A percentile compares a stretch with the other conserved stretches of the same genome.
These are phyloP conservation scores for Stephania yunnanensis DNA, from an alignment of 164 flowering plant genomes.

Conservation along the genomic window DNA sequence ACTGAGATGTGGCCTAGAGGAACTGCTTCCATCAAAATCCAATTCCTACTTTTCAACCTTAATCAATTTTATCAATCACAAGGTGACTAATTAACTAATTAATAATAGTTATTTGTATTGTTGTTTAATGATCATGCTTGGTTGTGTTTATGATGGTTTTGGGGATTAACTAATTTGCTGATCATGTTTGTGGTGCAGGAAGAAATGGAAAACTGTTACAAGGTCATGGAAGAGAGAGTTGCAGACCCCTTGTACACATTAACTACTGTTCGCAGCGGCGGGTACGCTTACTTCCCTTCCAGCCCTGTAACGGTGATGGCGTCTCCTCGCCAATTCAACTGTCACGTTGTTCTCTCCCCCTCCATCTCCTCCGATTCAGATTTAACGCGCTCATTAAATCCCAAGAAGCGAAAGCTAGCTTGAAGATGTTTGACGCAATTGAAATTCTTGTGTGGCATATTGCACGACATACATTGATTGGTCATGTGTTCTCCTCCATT, in stretches of 20 bases:
- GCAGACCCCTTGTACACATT: conserved; percentile 18
- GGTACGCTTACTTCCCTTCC: conserved; percentile 26
- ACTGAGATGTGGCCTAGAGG: conserved; percentile 33
- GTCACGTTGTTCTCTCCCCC: conserved; percentile 21
- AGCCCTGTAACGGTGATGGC: conserved; percentile 52
- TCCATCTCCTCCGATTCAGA: conserved; percentile 5
- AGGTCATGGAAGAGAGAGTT: conserved; percentile 28
- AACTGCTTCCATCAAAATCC: conserved; percentile 25
- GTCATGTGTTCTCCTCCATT: not conserved
- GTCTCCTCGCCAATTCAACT: conserved; percentile 13
- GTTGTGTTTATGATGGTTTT: not conserved
- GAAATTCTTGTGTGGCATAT: no score
- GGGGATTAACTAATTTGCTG: not conserved
- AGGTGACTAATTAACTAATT: conserved; percentile 22
- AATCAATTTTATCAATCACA: conserved; percentile 25
- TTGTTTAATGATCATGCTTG: not conserved
- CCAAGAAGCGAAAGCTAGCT: conserved; percentile 29
- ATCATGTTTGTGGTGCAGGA: conserved; percentile 22
- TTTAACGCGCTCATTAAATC: conserved; percentile 9
- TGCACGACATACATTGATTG: not conserved
- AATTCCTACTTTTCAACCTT: conserved; percentile 14
- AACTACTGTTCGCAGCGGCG: conserved; percentile 6
- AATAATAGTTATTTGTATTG: not conserved
- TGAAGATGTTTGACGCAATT: conserved; percentile 8
- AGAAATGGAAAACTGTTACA: conserved; percentile 31